Percentiles rank a stretch among this genome's conserved stretches.
phyloP scores from a whole-genome alignment of 176 grass and related monocot species.

The Hordeum vulgare region DNA sequence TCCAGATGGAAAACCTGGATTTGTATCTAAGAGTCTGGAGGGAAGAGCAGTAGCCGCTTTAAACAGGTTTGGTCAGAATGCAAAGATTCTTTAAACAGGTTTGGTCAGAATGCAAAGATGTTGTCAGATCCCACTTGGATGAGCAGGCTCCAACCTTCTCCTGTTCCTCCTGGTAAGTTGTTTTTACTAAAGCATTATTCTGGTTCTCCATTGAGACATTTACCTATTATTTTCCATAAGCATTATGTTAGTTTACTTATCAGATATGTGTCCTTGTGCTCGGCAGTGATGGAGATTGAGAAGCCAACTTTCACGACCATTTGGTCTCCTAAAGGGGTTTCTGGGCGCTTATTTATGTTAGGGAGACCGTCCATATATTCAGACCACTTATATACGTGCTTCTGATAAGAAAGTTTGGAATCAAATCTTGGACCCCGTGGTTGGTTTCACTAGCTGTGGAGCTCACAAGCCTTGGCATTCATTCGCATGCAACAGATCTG shows the following conservation, averaged over 20 bases:
- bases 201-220: not conserved
- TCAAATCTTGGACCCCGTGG: conserved; percentile 93
- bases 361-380: conserved; percentile 82
- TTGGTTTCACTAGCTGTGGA: conserved; percentile 82
- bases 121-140: conserved; percentile 42
- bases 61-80: conserved; percentile 90
- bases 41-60: conserved; percentile 85
- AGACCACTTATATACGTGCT: conserved; percentile 87
- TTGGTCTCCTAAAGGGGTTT: conserved; percentile 70
- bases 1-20: conserved; percentile 39
- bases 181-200: not conserved
- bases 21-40: conserved; percentile 64
- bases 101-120: conserved; percentile 75
- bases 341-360: conserved; percentile 60
- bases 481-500: conserved; percentile 53
- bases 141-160: conserved; percentile 29
- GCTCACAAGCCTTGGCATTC: conserved; percentile 68
- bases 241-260: not conserved
- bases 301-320: conserved; percentile 66
- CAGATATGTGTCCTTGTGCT: not conserved
- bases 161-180: conserved; percentile 37
- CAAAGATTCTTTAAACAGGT: no score
- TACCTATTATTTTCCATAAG: not conserved
- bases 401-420: conserved; percentile 86
- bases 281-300: conserved; percentile 27